Evolutionary conservation across 106 monocot species (phyloP), one percentile per base, ranked within the genome.

Genomic region (Posidonia australis): DNA sequence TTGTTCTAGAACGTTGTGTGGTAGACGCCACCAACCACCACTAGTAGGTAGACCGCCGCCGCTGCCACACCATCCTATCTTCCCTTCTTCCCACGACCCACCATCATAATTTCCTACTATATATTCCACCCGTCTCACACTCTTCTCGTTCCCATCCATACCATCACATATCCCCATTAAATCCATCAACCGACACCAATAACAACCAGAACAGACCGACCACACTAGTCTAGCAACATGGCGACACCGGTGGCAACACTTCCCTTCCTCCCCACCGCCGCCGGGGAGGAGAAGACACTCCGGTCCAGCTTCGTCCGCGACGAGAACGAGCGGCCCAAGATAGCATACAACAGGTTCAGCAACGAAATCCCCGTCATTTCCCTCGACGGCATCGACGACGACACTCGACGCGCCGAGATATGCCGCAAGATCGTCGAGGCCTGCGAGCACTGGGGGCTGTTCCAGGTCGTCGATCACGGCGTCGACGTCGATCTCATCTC

Each of bases 381-480:
- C 13, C 66, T 74, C 46, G 64, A 65, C 55, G 65, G 73, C 46
- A 56, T 73, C 57, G 55, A 72, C 64, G 64, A 64, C 18, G 57
- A 10, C 18, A 26, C 28, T 24, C 29, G 53, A 27, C 32, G 68
- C 31, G 64, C 1, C 12, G 78, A 82, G 67, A 71, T 96, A 6
- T 56, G 86, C 58, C 53, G 46, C 18, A 47, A 65, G 54, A 86
- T 96, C 27, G 90, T 82, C 22, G 82, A 63, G 46, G 94, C 94
- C 9, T 96, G 86, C 49, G 90, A 96, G 72, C 80, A 80, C 26
- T 96, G 94, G 94, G 94, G 94, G 1, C 65, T 96, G 18, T 96
- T 96, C 67, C 94, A 96, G 78, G 84, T 96, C 21, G 78, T 87
- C 9, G 86, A 96, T 47, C 94, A 96, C 42, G 90, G 86, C 22